Evolutionary conservation across 176 grass and related monocot genomes (phyloP), one percentile per base, ranked within the genome.

Genomic region (Oryza glaberrima): DNA sequence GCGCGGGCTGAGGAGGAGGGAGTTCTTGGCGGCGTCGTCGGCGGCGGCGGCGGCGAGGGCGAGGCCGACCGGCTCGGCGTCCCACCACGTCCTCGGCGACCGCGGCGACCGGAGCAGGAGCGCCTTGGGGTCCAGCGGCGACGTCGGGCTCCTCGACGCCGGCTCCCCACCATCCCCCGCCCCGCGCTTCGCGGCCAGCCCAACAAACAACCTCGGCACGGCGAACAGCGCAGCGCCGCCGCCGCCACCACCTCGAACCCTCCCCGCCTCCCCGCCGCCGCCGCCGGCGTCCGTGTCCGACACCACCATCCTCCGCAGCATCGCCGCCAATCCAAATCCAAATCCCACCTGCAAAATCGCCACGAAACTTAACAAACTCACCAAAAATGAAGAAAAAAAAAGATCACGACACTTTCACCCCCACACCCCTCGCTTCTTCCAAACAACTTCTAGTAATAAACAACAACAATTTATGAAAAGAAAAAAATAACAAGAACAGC

Each of bases 101-200:
- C 83, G 86, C 25, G 88, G 87, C 26, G 85, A 92, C 19, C 87
- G 72, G 60, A 90, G 73, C 65, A 90, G 88, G 2, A 90, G 81
- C 52, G 83, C 86, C 88, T 94, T 99, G 78, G 88, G 73, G 81
- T 99, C 96, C 14, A 96, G 88, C 73, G 91, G 93, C 76, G 96
- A 99, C 41, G 93, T 99, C 44, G 93, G 96, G 90, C 91, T 96
- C 83, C 86, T 71, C 25, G 84, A 84, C 49, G 49, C 49, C n/a
- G 91, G 78, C 70, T 95, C 95, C 47, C 76, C 78, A 78, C 78
- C 72, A 73, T 96, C 90, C 58, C 86, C 70, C 46, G 79, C 14
- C 49, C 15, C 43, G 1, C 67, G 81, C 88, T 94, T 99, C 20
- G 86, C 83, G 16, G 87, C 87, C 49, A 94, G 87, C 73, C 90